Base-by-base conservation (phyloP, 2,329 filamentous ascomycete species). In the Cladobotryum mycophilum region DNA sequence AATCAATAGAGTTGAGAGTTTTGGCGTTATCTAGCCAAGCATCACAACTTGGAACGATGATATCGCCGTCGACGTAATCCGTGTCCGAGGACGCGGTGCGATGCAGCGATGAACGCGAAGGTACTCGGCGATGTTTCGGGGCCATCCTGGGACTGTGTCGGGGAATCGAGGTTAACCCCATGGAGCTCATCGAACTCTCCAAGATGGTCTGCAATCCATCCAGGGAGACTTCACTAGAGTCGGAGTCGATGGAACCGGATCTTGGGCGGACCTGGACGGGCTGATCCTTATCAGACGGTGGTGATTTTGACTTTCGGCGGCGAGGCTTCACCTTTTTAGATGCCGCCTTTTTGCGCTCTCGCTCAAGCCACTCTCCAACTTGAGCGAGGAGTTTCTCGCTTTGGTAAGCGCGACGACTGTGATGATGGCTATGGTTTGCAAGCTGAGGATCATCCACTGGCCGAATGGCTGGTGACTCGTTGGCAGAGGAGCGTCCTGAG, bases 11-110 rank as follows among this genome's bases (percentile, higher is more conserved):
- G 46, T 84, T 82, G 60, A 96, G 74, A 0, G 91, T 95, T 69
- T 92, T 93, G 5, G 88, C 87, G 63, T 96, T 96, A 69, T 97
- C 92, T 17, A 97, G 76, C 42, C 85, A 75, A 7, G 82, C 89
- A 66, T 96, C 89, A 58, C 91, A 95, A 56, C 81, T 82, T 1
- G 92, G 92, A 1, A 95, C 89, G n/a, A 88, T 69, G 15, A 82
- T 76, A 55, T 96, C 89, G n/a, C 82, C 82, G 55, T 96, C 91
- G 14, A 81, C 72, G 58, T 85, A 88, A 52, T 97, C 92, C 0
- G 90, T 95, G 59, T 96, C 92, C 0, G 89, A 93, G 4, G 87
- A 89, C 4, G 76, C 77, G 1, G 73, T 70, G 13, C 72, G 75
- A 58, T 65, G 74, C 60, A 71, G 70, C 17, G 66, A 69, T 14